Percentiles rank a stretch among this genome's conserved stretches.
These are phyloP conservation scores for Casuarina cunninghamiana DNA, from an alignment of 306 rosid species.

Conservation along the genomic window DNA sequence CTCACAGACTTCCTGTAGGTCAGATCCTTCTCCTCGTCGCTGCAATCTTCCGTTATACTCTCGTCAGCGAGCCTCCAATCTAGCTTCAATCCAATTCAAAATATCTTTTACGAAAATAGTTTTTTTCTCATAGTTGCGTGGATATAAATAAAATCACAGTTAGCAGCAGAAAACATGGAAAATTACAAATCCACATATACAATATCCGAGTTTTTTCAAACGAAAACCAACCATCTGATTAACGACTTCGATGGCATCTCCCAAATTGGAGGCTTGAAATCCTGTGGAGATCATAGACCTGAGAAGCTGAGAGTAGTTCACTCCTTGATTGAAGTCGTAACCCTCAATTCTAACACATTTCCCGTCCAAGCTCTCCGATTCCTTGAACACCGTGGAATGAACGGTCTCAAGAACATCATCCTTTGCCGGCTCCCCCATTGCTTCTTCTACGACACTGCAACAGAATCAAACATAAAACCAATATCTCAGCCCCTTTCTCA, in stretches of 20 bases:
- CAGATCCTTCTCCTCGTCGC: slow-evolving; percentile 52
- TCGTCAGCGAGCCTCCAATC: slow-evolving; percentile 91
- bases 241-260: slow-evolving; percentile 66
- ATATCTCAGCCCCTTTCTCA: too few species aligned
- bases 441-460: neutral
- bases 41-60: slow-evolving; percentile 50
- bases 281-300: slow-evolving; percentile 68
- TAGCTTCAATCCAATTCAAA: slow-evolving; percentile 53
- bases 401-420: slow-evolving; percentile 29
- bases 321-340: slow-evolving; percentile 77
- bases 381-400: slow-evolving; percentile 64
- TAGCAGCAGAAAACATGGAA: too few species aligned
- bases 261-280: slow-evolving; percentile 89
- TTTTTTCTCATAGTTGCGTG: neutral
- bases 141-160: neutral
- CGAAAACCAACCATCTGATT: slow-evolving; percentile 67
- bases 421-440: slow-evolving; percentile 44
- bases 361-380: slow-evolving; percentile 70
- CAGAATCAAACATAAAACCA: neutral
- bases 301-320: slow-evolving; percentile 62
- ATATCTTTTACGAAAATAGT: neutral
- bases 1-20: slow-evolving; percentile 49
- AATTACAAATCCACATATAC: too few species aligned
- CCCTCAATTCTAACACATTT: slow-evolving; percentile 58
- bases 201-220: neutral